phyloP scores from a whole-genome alignment of 2,329 filamentous ascomycete genomes.

The Hypoxylon sp. region DNA sequence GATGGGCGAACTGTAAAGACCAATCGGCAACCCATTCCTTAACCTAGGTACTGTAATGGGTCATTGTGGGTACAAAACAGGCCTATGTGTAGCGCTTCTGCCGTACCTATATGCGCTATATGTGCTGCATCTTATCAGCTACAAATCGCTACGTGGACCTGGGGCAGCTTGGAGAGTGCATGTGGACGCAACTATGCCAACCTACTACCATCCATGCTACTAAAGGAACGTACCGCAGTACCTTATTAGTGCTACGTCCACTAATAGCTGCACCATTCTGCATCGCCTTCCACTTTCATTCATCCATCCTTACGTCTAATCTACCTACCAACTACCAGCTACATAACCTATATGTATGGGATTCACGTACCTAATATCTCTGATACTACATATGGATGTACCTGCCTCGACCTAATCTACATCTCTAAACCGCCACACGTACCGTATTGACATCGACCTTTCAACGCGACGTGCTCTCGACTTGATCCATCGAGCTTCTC shows the following conservation, averaged over 20 bases:
- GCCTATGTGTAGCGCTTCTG: conserved; percentile 11
- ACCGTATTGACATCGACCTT: conserved; percentile 14
- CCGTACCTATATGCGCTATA: conserved; percentile 17
- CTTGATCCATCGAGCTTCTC: conserved; percentile 19
- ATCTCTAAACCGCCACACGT: not conserved
- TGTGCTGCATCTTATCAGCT: conserved; percentile 32
- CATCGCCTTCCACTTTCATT: conserved; percentile 13
- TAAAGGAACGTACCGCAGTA: not conserved
- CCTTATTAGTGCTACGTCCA: not conserved
- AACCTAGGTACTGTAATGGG: too few relatives aligned
- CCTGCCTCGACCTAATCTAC: conserved; percentile 14
- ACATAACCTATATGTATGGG: conserved; percentile 15
- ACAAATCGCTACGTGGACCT: not conserved
- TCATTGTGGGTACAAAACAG: not conserved
- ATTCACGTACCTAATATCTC: conserved; percentile 5
- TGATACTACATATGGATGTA: conserved; percentile 4
- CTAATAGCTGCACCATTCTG: conserved; percentile 14
- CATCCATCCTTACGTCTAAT: not conserved
- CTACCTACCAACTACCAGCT: too few relatives aligned
- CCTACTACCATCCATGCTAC: not conserved
- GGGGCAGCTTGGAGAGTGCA: not conserved
- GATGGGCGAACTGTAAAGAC: conserved; percentile 11
- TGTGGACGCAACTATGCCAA: not conserved
- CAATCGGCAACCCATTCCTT: conserved; percentile 18
- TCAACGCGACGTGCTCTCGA: conserved; percentile 11